These are phyloP conservation scores for Paxillus involutus DNA, from an alignment of 768 basidiomycete species.

Conservation along the genomic window DNA sequence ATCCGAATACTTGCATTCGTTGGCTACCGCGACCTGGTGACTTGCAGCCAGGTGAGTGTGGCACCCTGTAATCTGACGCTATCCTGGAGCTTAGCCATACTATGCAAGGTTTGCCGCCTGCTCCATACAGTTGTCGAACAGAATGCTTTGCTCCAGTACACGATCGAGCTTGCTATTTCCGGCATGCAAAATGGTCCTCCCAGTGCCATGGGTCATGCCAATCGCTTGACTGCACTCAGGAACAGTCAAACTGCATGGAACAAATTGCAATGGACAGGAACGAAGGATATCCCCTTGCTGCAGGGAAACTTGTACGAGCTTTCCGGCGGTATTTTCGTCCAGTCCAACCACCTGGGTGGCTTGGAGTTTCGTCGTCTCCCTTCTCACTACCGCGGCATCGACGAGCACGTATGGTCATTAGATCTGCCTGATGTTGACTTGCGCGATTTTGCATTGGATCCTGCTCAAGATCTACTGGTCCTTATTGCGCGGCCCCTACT, in stretches of 20 bases:
- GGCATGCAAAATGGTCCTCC: constrained; percentile 42
- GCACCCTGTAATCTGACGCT: background rate
- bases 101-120: constrained; percentile 33
- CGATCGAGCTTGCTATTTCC: constrained; percentile 44
- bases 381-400: constrained; percentile 47
- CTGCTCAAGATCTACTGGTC: constrained; percentile 63
- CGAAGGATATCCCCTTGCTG: constrained; percentile 37
- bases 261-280: constrained; percentile 34
- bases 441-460: constrained; percentile 66
- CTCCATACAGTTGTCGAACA: constrained; percentile 27
- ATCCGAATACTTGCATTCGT: constrained; percentile 20
- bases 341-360: constrained; percentile 26
- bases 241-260: constrained; percentile 41
- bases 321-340: constrained; percentile 56
- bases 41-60: constrained; percentile 27
- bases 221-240: constrained; percentile 40
- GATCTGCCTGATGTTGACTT: constrained; percentile 34
- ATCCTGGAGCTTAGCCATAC: background rate
- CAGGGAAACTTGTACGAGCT: constrained; percentile 54
- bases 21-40: constrained; percentile 22
- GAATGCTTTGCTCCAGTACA: constrained; percentile 38
- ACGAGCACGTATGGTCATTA: constrained; percentile 45
- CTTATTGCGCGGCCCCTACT: constrained; percentile 39
- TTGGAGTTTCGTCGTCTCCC: constrained; percentile 51
- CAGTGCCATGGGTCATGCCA: constrained; percentile 24